These are phyloP conservation scores for Xerocomus potaroensis DNA, from an alignment of 768 basidiomycete species.

Conservation along the genomic window DNA sequence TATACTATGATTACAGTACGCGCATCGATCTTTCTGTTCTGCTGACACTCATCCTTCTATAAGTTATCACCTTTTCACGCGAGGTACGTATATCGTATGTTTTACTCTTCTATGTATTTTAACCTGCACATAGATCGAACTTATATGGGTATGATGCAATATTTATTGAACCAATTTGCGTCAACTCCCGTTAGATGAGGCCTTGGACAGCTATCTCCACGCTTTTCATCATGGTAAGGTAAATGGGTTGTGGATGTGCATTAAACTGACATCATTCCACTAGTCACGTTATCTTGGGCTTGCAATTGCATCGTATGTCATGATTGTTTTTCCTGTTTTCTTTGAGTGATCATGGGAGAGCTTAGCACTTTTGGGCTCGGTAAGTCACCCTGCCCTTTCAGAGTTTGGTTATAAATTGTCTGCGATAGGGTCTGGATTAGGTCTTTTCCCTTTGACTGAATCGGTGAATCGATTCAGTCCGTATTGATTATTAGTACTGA, in stretches of 20 bases:
- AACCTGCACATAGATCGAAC: too few species aligned
- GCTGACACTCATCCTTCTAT: background rate
- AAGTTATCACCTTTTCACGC: conserved; percentile 4
- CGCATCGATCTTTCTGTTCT: background rate
- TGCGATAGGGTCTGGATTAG: background rate
- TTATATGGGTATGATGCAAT: conserved; percentile 13
- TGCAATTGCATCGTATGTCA: conserved; percentile 3
- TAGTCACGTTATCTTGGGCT: conserved; percentile 12
- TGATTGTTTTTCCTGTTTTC: background rate
- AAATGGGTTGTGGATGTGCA: background rate
- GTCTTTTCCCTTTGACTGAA: background rate
- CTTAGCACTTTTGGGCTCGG: conserved; percentile 1
- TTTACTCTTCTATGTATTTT: too few species aligned
- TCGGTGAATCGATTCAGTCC: background rate
- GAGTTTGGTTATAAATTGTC: background rate
- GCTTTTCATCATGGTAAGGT: conserved; percentile 11
- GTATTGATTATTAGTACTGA: background rate
- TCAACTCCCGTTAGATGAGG: conserved; percentile 2
- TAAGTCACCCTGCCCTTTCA: background rate
- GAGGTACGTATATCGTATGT: too few species aligned
- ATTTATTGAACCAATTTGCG: background rate
- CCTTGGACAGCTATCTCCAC: conserved; percentile 9
- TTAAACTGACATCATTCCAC: background rate
- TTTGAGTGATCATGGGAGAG: background rate
- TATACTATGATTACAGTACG: conserved; percentile 12